Evolutionary conservation across 1,284 basidiomycete species (phyloP), one percentile per base, ranked within the genome.

Genomic region (Rhodotorula glutinis): DNA sequence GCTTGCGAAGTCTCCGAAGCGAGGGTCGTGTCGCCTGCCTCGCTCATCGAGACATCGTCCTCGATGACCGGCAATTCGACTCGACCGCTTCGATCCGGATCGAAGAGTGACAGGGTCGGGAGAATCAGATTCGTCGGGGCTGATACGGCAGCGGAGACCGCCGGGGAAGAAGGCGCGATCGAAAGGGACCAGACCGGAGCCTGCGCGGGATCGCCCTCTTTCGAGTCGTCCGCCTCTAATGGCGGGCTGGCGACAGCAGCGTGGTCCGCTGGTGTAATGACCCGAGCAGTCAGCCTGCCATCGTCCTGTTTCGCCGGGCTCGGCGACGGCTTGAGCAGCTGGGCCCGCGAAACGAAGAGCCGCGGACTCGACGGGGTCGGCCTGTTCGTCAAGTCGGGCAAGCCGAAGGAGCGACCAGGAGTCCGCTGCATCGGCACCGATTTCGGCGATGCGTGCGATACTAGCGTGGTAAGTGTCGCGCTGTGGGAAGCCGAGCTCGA

Each of bases 381-480:
- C 25, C 25, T n/a, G 3, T 23, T 13, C 23, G 53, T 46, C 4
- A 54, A 40, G 19, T 30, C 19, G 1, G 66, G 67, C 14, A 58
- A 53, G 5, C 44, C 19, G 49, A 46, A 54, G 13, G 57, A n/a
- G 21, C 59, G 27, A 9, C 62, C 55, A 17, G 33, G 16, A 9
- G 55, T 25, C 23, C 70, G 55, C 44, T 66, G 61, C 70, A 71
- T 71, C 9, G 62, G 27, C 11, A n/a, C 43, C 9, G 66, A 66
- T 21, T n/a, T 47, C 11, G 17, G 46, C 21, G 46, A 47, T 11
- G 19, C 33, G 33, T 11, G 7, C 33, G 33, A 38, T 5, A 11
- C 5, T 38, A 11, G 7, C 11, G 33, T 11, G 7, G 33, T 11
- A 7, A 38, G 5, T 11, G 33, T 11, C 33, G 33, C 33, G 33